Evolutionary conservation across 768 basidiomycete genomes (phyloP).

Genomic region (Pleurotus djamor): DNA sequence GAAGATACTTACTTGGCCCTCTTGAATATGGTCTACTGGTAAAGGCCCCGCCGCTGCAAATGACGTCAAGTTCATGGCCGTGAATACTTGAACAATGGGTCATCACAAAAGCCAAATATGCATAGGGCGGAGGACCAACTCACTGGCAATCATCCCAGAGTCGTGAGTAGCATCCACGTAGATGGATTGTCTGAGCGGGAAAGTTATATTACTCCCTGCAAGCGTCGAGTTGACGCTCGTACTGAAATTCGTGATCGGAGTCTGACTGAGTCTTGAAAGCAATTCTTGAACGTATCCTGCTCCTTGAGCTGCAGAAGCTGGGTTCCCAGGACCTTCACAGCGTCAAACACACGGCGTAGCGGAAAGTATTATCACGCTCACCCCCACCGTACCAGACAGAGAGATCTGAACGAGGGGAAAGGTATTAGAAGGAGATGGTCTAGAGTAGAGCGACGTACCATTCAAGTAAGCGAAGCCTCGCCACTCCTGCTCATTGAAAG

Average conservation of each 20-base stretch:
- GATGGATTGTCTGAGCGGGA: slow-evolving; percentile 56
- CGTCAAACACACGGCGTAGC: not conserved
- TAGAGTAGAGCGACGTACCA: slow-evolving; percentile 15
- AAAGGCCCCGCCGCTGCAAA: slow-evolving; percentile 62
- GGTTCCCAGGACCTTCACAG: slow-evolving; percentile 65
- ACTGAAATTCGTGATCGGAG: slow-evolving; percentile 47
- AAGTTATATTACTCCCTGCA: slow-evolving; percentile 47
- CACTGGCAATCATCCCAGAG: not conserved
- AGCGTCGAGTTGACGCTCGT: slow-evolving; percentile 73
- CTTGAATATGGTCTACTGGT: slow-evolving; percentile 57
- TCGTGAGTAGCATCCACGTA: slow-evolving; percentile 80
- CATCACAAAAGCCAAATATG: not conserved
- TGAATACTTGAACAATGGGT: slow-evolving; percentile 41
- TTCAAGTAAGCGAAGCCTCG: slow-evolving; percentile 67
- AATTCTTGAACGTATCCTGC: slow-evolving; percentile 72
- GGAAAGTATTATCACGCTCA: not conserved
- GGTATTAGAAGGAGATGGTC: no score
- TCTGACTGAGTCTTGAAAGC: slow-evolving; percentile 65
- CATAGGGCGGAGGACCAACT: not conserved
- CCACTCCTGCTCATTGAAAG: slow-evolving; percentile 85
- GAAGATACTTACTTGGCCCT: slow-evolving; percentile 48
- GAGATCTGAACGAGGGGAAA: not conserved
- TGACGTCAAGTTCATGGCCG: slow-evolving; percentile 70
- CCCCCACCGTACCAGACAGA: slow-evolving; percentile 1
- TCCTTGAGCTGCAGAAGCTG: slow-evolving; percentile 58